Conservation (phyloP, 305 asterid species). For the Petunia hybrid region DNA sequence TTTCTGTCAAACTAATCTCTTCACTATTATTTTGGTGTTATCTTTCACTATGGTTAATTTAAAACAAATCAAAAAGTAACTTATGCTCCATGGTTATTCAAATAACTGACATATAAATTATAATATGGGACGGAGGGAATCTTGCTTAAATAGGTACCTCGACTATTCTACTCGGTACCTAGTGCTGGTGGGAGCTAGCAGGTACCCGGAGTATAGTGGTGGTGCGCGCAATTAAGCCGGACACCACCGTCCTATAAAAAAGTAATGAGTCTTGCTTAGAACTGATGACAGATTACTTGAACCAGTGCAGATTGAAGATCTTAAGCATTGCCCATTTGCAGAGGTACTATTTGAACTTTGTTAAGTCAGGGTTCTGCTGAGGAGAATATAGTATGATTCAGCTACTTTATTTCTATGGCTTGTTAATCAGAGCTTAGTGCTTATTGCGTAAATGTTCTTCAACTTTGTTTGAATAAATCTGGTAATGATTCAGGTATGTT, state of each 20-base stretch:
- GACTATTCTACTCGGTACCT: too few species aligned
- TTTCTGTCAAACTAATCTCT: background rate
- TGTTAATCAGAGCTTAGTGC: background rate
- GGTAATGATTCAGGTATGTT: slow-evolving; percentile 65
- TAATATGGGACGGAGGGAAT: background rate
- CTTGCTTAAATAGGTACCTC: too few species aligned
- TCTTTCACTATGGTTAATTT: background rate
- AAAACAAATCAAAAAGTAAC: background rate
- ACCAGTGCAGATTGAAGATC: slow-evolving; percentile 77
- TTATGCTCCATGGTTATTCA: background rate
- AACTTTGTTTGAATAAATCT: background rate
- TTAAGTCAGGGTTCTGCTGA: background rate
- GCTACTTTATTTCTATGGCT: slow-evolving; percentile 9
- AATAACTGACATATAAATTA: background rate
- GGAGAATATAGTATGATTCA: slow-evolving; percentile 6
- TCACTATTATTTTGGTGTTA: background rate
- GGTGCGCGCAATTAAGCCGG: too few species aligned
- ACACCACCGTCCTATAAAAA: too few species aligned
- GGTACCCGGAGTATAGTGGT: too few species aligned
- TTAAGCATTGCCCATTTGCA: slow-evolving; percentile 76
- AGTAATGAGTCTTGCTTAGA: background rate
- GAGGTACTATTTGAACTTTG: slow-evolving; percentile 59
- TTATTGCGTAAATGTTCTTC: slow-evolving; percentile 6
- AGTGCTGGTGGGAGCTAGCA: too few species aligned
- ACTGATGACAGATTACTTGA: slow-evolving; percentile 8